Evolutionary conservation across 75 land plant species (phyloP).

Genomic region (Selaginella moellendorffii): DNA sequence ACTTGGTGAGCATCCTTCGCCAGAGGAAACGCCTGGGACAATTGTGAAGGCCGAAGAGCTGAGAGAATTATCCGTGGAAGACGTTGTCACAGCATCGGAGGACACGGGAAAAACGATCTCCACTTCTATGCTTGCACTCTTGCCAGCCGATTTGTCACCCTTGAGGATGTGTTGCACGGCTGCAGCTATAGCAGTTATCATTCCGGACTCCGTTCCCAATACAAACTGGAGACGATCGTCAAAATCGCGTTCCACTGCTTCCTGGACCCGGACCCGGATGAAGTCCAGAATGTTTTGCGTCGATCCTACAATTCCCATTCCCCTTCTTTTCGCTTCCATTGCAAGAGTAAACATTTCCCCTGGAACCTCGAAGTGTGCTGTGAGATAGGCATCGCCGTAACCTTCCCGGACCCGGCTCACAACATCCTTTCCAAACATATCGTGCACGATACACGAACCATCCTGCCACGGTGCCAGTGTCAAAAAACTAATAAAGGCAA

Average conservation of each 20-base stretch:
- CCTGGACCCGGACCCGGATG: conserved; percentile 53
- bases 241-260: conserved; percentile 53
- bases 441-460: conserved; percentile 87
- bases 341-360: conserved; percentile 95
- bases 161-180: conserved; percentile 48
- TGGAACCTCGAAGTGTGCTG: conserved; percentile 97
- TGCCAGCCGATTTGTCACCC: conserved; percentile 10
- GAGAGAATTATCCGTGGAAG: too few relatives aligned
- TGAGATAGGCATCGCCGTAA: conserved; percentile 78
- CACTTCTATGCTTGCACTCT: conserved; percentile 35
- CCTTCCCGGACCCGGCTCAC: conserved; percentile 61
- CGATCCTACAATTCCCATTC: conserved; percentile 98
- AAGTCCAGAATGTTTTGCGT: conserved; percentile 84
- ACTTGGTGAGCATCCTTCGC: conserved; percentile 92
- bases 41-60: conserved; percentile 34
- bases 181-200: conserved; percentile 94
- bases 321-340: conserved; percentile 90
- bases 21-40: conserved; percentile 86
- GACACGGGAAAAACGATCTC: conserved; percentile 97
- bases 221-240: conserved; percentile 91
- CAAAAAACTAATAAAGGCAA: too few relatives aligned
- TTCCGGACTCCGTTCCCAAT: conserved; percentile 93
- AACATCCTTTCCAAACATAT: conserved; percentile 86
- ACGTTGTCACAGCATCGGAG: conserved; percentile 58
- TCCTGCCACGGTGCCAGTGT: conserved; percentile 37